A percentile compares a stretch with the other conserved stretches of the same genome.
These are phyloP conservation scores for Petasospora rhodanensis DNA, from an alignment of 1,139 yeast species.

Conservation along the genomic window DNA sequence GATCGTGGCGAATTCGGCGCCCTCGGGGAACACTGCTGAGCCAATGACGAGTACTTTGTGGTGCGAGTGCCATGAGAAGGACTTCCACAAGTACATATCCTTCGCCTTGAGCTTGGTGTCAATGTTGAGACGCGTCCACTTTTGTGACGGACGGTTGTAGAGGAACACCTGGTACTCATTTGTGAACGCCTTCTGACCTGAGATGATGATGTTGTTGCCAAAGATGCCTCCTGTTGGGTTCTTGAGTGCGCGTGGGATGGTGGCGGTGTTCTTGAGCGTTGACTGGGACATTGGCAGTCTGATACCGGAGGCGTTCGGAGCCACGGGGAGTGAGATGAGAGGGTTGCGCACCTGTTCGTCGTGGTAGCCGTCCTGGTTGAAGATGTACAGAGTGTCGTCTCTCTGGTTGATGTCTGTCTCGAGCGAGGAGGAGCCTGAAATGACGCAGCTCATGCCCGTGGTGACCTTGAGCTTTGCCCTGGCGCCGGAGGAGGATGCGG, in stretches of 20 bases:
- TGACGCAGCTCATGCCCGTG: conserved; percentile 15
- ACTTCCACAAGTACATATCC: conserved; percentile 60
- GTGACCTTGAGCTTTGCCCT: conserved; percentile 14
- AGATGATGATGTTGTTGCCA: conserved; percentile 58
- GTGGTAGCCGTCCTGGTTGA: conserved; percentile 12
- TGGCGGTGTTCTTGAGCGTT: conserved; percentile 10
- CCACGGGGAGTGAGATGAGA: conserved; percentile 29
- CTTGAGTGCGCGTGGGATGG: conserved; percentile 35
- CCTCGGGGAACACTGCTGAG: conserved; percentile 33
- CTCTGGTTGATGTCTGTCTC: conserved; percentile 5
- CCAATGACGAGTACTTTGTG: conserved; percentile 59
- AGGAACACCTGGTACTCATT: conserved; percentile 51
- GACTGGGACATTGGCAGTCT: conserved; percentile 22
- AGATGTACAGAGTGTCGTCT: conserved; percentile 15
- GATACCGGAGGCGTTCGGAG: conserved; percentile 28
- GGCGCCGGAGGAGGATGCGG: conserved; percentile 6
- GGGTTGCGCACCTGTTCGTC: conserved; percentile 20
- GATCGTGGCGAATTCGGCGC: conserved; percentile 48
- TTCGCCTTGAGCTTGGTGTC: conserved; percentile 25
- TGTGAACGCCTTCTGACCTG: conserved; percentile 43
- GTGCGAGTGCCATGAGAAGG: conserved; percentile 72
- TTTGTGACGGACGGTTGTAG: conserved; percentile 56
- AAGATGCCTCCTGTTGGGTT: conserved; percentile 59
- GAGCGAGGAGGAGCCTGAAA: conserved; percentile 12
- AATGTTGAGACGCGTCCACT: conserved; percentile 59